A percentile compares a stretch with the other conserved stretches of the same genome.
phyloP scores from a whole-genome alignment of 495 filamentous ascomycete species.

The Aspergillus avenaceus region DNA sequence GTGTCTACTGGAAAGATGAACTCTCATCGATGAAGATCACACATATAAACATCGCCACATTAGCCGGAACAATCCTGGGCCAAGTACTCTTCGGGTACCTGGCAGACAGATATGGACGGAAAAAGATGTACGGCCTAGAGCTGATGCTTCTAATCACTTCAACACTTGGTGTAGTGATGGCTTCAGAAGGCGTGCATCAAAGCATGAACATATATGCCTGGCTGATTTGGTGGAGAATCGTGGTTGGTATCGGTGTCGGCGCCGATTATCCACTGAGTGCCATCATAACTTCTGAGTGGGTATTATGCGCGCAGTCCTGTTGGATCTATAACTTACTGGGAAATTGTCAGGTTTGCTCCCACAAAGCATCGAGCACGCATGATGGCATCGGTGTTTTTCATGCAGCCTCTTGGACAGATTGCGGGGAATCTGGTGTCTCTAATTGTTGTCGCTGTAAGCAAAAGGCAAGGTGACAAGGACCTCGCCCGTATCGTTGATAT shows the following conservation, averaged over 20 bases:
- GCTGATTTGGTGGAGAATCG: conserved; percentile 55
- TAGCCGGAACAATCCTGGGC: conserved; percentile 55
- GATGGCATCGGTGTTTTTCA: conserved; percentile 63
- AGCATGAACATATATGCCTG: conserved; percentile 55
- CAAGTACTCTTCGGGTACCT: conserved; percentile 60
- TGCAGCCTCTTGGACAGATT: conserved; percentile 64
- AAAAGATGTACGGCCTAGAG: conserved; percentile 61
- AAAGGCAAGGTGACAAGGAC: conserved; percentile 25
- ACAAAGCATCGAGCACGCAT: conserved; percentile 56
- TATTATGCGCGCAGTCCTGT: neutral
- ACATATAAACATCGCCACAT: conserved; percentile 57
- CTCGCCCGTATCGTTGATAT: conserved; percentile 35
- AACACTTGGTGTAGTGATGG: conserved; percentile 53
- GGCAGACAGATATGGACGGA: conserved; percentile 58
- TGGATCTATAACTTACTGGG: neutral
- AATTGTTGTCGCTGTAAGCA: conserved; percentile 38
- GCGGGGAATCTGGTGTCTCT: conserved; percentile 51
- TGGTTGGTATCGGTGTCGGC: conserved; percentile 55
- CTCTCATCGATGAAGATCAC: conserved; percentile 32
- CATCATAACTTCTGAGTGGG: conserved; percentile 58
- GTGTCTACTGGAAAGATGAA: conserved; percentile 56
- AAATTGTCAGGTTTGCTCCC: conserved; percentile 48
- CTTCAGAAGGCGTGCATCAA: conserved; percentile 32
- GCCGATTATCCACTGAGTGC: conserved; percentile 55
- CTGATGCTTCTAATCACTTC: conserved; percentile 53